phyloP scores from a whole-genome alignment of 352 stramenopile genomes.

The Globisporangium orthogonon region DNA sequence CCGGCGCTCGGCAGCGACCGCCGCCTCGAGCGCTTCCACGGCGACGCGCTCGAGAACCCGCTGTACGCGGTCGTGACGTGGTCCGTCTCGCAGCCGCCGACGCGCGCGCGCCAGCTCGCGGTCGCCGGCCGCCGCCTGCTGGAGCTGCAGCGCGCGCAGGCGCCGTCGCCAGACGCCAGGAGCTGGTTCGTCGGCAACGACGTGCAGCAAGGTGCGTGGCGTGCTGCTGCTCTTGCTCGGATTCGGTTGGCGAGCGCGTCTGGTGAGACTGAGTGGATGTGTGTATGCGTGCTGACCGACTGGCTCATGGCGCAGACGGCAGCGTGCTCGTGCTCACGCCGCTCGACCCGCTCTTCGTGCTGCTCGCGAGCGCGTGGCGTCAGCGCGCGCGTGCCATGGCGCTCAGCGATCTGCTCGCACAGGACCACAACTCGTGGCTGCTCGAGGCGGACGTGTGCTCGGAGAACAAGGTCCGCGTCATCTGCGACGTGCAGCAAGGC shows the following conservation, averaged over 20 bases:
- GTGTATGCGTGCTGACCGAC: not conserved
- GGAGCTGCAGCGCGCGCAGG: slow-evolving; percentile 56
- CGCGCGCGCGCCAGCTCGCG: slow-evolving; percentile 50
- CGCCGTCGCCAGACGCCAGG: slow-evolving; percentile 27
- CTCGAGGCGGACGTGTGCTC: slow-evolving; percentile 30
- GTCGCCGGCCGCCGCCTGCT: slow-evolving; percentile 35
- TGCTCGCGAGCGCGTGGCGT: slow-evolving; percentile 45
- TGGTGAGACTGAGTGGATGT: not conserved
- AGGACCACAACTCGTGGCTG: slow-evolving; percentile 50
- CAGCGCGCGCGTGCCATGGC: slow-evolving; percentile 43
- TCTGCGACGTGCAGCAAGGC: slow-evolving; percentile 59
- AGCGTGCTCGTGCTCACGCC: slow-evolving; percentile 55
- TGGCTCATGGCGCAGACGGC: slow-evolving; percentile 26
- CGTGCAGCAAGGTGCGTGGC: slow-evolving; percentile 41
- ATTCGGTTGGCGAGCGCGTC: not conserved
- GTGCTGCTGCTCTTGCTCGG: not conserved
- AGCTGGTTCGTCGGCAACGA: slow-evolving; percentile 78
- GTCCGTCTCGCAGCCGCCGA: slow-evolving; percentile 16
- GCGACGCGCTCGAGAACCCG: slow-evolving; percentile 43
- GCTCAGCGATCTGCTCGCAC: slow-evolving; percentile 48
- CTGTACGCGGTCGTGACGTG: slow-evolving; percentile 47
- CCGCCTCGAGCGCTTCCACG: slow-evolving; percentile 59
- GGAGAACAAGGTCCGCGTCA: slow-evolving; percentile 21
- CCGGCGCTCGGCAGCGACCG: slow-evolving; percentile 27
- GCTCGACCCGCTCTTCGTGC: slow-evolving; percentile 67